Evolutionary conservation across 2,329 filamentous ascomycete species (phyloP), one percentile per base, ranked within the genome.

Genomic region (Nannizzia gypsea): DNA sequence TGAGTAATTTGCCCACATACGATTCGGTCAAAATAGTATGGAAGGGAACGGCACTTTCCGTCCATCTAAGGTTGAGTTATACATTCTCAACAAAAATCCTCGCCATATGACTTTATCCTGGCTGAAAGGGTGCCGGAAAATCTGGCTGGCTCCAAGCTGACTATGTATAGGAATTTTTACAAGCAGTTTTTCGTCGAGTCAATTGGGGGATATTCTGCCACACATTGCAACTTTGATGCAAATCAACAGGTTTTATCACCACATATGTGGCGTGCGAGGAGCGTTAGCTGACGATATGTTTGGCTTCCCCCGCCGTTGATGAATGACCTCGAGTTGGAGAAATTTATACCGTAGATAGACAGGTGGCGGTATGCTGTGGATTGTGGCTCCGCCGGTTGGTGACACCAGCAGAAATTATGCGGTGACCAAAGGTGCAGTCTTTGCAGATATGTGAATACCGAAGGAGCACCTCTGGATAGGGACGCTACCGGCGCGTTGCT

Each of bases 321-420:
- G n/a, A 9, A 50, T 24, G 26, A 28, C 26, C 26, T 28, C 31
- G 50, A 54, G 26, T 28, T 34, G 24, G 50, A 54, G 20, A 54
- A 26, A 54, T 64, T 63, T 66, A 68, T 63, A 66, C 66, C 67
- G 70, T 73, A 73, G 71, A 72, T 72, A 72, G 69, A 69, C 67
- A 65, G 63, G 63, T 62, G 61, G 62, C 60, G 61, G n/a, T 40
- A 48, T 58, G 42, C 56, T 15, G 17, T 34, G 34, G 38, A 50
- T n/a, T 9, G 15, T 24, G 44, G 44, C 20, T 26, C 50, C 50
- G n/a, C 24, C 15, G 20, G 28, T 54, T 17, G 26, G 50, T 36
- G 50, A 54, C 24, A 54, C 50, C 50, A 17, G 22, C n/a, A 50
- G 44, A 20, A 17, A 13, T 54, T 54, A 26, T 54, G 28, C 26